Percentiles rank a stretch among this genome's conserved stretches.
Conservation (phyloP, 2,329 filamentous ascomycete genomes). For the Geosmithia morbida region DNA sequence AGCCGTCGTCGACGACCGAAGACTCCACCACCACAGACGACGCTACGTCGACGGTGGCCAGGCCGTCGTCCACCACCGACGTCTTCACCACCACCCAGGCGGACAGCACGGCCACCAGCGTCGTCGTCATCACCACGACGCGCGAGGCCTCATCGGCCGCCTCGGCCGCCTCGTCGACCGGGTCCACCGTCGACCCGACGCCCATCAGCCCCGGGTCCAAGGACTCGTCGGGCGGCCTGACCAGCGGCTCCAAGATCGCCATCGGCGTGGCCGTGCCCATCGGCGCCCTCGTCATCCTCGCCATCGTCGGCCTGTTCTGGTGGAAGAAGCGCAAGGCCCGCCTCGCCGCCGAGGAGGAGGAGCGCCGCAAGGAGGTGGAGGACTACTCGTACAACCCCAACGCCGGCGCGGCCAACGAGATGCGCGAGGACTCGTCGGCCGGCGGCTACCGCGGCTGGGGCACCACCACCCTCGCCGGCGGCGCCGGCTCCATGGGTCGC, state of each 20-base stretch:
- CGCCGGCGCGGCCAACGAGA: conserved; percentile 46
- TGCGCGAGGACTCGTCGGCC: conserved; percentile 56
- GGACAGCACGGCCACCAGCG: conserved; percentile 2
- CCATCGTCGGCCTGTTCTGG: conserved; percentile 63
- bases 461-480: conserved; percentile 42
- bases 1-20: conserved; percentile 5
- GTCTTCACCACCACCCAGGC: not conserved
- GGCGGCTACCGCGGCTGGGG: conserved; percentile 89
- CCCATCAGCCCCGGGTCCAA: conserved; percentile 12
- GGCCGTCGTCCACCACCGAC: not conserved
- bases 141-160: not conserved
- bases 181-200: conserved; percentile 13
- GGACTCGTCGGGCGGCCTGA: conserved; percentile 28
- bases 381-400: conserved; percentile 99
- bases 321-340: conserved; percentile 82
- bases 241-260: conserved; percentile 60
- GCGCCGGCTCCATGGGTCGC: conserved; percentile 51
- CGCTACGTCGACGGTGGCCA: not conserved
- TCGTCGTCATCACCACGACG: conserved; percentile 3
- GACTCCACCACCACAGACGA: conserved; percentile 6
- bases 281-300: conserved; percentile 68
- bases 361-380: conserved; percentile 88
- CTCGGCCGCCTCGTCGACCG: conserved; percentile 5
- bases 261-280: conserved; percentile 92
- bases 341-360: conserved; percentile 73